Conservation (phyloP, 768 basidiomycete genomes). For the Butyriboletus loyo region DNA sequence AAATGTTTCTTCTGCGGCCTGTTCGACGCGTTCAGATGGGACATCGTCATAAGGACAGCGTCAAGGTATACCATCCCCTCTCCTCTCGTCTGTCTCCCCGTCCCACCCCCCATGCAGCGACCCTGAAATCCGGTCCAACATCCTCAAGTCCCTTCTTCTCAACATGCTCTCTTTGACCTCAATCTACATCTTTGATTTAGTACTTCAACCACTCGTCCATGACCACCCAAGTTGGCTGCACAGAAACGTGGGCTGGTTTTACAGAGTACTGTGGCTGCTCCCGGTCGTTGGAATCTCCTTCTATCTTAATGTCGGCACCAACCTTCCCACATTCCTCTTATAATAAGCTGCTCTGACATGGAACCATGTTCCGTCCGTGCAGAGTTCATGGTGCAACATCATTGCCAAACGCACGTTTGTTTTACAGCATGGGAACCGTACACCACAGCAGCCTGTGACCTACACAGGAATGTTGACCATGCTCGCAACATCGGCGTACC, state of each 20-base stretch:
- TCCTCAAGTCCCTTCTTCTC: constrained; percentile 72
- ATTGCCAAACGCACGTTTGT: constrained; percentile 74
- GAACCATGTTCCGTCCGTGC: constrained; percentile 1
- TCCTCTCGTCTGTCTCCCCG: constrained; percentile 5
- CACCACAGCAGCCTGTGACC: constrained; percentile 50
- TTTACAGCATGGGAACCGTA: constrained; percentile 65
- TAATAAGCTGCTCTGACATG: constrained; percentile 14
- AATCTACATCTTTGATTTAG: constrained; percentile 71
- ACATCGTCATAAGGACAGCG: constrained; percentile 55
- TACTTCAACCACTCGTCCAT: constrained; percentile 65
- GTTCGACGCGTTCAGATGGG: constrained; percentile 72
- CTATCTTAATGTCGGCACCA: constrained; percentile 73
- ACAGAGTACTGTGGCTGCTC: constrained; percentile 73
- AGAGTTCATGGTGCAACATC: constrained; percentile 76
- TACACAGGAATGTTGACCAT: constrained; percentile 71
- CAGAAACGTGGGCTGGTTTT: constrained; percentile 72
- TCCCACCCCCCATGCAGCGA: constrained; percentile 47
- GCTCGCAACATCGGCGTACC: constrained; percentile 78
- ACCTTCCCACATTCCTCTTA: constrained; percentile 3
- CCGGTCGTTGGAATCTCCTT: constrained; percentile 74
- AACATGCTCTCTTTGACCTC: constrained; percentile 70
- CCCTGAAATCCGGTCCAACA: constrained; percentile 67
- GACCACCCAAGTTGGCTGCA: constrained; percentile 65
- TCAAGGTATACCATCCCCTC: constrained; percentile 45
- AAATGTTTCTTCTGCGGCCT: constrained; percentile 59